Base-by-base conservation (phyloP, 1,284 basidiomycete species). In the Neonothopanus nambi region DNA sequence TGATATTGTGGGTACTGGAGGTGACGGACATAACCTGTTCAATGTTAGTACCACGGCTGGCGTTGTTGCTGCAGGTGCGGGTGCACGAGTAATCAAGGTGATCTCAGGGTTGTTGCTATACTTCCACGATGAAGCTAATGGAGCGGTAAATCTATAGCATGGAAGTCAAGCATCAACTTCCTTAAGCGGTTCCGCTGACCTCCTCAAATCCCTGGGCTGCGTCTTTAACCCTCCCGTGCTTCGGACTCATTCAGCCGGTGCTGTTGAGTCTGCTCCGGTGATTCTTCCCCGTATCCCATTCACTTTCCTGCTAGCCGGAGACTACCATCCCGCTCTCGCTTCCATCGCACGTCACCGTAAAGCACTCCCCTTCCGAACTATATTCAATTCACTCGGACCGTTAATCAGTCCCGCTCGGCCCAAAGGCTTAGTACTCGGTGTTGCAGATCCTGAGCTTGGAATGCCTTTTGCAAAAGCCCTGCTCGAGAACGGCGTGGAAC, bases 1-100 rank as follows among this genome's bases (percentile, higher is more conserved):
- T 23, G 87, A 89, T 63, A 87, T 88, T 49, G 81, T 82, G 37
- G 80, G 57, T 35, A 73, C 72, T 9, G 96, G 96, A n/a, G 96
- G 96, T 11, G 96, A 98, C 71, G 95, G 95, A 0, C 87, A 96
- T 72, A 93, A 98, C 65, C 91, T 96, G 0, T 99, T 96, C 80
- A 98, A 99, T 68, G 95, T 98, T 41, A 96, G 93, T 64, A 98
- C 96, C 0, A 91, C 94, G 0, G 96, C 96, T 1, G 95, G 86
- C 3, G 84, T 99, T 56, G 93, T 99, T 17, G 95, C 95, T 21
- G 94, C 94, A 17, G 96, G 96, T 13, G 92, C 95, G 0, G 96
- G 96, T 13, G 91, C 93, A 1, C 80, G 93, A 48, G 93, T 98
- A 0, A 87, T 95, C 70, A 98, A 98, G 79, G 93, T 94, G 65